Evolutionary conservation across 1,139 yeast genomes (phyloP).

Genomic region (Hansenula lynferdii): DNA sequence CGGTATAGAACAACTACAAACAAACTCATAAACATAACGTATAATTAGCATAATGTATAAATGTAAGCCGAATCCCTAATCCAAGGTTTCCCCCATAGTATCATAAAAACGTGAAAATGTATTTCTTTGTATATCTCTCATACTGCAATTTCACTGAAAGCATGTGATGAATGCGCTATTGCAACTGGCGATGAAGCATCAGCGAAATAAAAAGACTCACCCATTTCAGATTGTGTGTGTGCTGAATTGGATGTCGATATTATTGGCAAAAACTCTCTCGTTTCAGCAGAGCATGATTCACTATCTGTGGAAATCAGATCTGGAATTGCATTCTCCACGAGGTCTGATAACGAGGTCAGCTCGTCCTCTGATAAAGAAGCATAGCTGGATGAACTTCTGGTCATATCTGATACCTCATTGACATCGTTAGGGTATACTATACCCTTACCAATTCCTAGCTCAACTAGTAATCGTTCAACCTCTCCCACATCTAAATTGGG

Average conservation of each 20-base stretch:
- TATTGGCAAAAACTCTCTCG: constrained; percentile 7
- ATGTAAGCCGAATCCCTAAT: too few species aligned
- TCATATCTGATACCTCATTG: not conserved
- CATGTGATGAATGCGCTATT: not conserved
- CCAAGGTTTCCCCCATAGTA: too few species aligned
- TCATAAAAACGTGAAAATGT: not conserved
- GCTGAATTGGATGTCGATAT: constrained; percentile 3
- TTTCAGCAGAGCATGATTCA: not conserved
- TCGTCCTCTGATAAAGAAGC: not conserved
- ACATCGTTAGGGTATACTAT: constrained; percentile 31
- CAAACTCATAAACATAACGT: too few species aligned
- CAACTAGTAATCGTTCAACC: constrained; percentile 45
- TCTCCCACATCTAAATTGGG: constrained; percentile 51
- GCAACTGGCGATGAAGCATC: not conserved
- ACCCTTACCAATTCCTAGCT: constrained; percentile 47
- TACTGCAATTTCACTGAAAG: not conserved
- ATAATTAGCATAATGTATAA: too few species aligned
- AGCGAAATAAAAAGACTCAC: constrained; percentile 1
- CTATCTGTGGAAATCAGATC: constrained; percentile 15
- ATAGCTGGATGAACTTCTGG: not conserved
- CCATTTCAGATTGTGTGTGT: not conserved
- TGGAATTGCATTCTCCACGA: constrained; percentile 14
- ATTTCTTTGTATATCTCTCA: not conserved
- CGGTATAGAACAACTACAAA: too few species aligned
- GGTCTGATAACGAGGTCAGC: constrained; percentile 5